A percentile compares a stretch with the other conserved stretches of the same genome.
These are phyloP conservation scores for Sarocladiaceae sp. DNA, from an alignment of 2,329 filamentous ascomycete species.

Conservation along the genomic window DNA sequence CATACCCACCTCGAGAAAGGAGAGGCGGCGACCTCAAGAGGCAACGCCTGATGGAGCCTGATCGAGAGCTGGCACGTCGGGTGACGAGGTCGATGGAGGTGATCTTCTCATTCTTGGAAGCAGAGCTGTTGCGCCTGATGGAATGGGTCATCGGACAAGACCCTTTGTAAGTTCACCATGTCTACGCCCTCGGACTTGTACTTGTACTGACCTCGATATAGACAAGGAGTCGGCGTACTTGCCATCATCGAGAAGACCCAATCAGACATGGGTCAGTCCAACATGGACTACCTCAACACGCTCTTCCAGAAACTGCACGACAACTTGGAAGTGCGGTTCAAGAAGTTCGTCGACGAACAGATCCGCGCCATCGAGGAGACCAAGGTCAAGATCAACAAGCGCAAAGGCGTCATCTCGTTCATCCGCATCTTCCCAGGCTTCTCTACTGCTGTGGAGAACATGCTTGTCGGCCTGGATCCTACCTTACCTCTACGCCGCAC, in stretches of 20 bases:
- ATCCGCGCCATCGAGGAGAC: constrained; percentile 95
- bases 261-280: constrained; percentile 77
- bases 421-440: constrained; percentile 92
- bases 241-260: constrained; percentile 76
- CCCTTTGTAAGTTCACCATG: constrained; percentile 75
- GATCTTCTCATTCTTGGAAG: constrained; percentile 77
- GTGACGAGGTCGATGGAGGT: constrained; percentile 87
- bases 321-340: constrained; percentile 70
- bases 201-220: constrained; percentile 29
- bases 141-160: constrained; percentile 81
- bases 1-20: constrained; percentile 62
- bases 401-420: constrained; percentile 93
- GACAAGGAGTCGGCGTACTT: constrained; percentile 85
- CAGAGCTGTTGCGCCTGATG: constrained; percentile 72
- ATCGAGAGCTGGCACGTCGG: constrained; percentile 78
- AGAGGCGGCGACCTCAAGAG: constrained; percentile 68
- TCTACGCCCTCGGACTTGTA: too few species aligned
- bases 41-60: constrained; percentile 79
- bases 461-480: constrained; percentile 59
- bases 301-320: constrained; percentile 76
- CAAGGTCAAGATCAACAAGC: constrained; percentile 98
- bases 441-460: constrained; percentile 76
- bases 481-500: constrained; percentile 65
- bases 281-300: constrained; percentile 84
- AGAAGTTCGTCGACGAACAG: constrained; percentile 89